Base-by-base conservation (phyloP, 1,139 yeast species). In the Blastobotrys indianensis region DNA sequence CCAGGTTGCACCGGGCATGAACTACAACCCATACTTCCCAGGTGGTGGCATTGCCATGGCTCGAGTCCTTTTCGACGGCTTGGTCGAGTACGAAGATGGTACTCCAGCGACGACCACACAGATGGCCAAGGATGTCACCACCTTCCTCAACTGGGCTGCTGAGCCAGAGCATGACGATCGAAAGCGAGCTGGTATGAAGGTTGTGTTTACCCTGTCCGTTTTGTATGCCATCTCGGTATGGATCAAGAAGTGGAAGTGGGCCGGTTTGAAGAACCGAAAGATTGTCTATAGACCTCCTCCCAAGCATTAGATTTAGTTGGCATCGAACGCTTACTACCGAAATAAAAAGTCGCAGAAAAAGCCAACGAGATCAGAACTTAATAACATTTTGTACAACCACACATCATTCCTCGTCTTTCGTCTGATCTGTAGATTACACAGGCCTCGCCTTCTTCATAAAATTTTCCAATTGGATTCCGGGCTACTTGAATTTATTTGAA, bases 21-120 rank as follows among this genome's bases (percentile, higher is more conserved):
- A 90, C 81, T 94, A 92, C 75, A 94, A 94, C 79, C 98, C 98
- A 66, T 92, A 92, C 78, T 92, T 92, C 95, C 97, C 99, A 65
- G 97, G 97, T 74, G 97, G 98, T 58, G 77, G 97, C 42, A 90
- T 92, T 76, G 97, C 97, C 64, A 92, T 92, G 98, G 97, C 87
- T 67, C 85, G 98, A 75, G 97, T 90, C 52, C 77, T 92, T 70
- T 92, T 88, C 61, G 98, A 92, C 66, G 98, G 87, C 58, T 76
- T 92, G 66, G 97, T 92, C 56, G 99, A 92, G 76, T 92, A 82
- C 72, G 98, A 92, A 68, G 98, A 92, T 68, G 98, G 98, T 65
- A 94, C 98, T 54, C 96, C 95, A 48, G 97, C 98, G 50, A 82
- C 97, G 49, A 83, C 98, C 56, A 84, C 98, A 50, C 99, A 92